A percentile compares a stretch with the other conserved stretches of the same genome.
Conservation (phyloP, 148 eudicot species). For the Rhododendron kiyosumense region DNA sequence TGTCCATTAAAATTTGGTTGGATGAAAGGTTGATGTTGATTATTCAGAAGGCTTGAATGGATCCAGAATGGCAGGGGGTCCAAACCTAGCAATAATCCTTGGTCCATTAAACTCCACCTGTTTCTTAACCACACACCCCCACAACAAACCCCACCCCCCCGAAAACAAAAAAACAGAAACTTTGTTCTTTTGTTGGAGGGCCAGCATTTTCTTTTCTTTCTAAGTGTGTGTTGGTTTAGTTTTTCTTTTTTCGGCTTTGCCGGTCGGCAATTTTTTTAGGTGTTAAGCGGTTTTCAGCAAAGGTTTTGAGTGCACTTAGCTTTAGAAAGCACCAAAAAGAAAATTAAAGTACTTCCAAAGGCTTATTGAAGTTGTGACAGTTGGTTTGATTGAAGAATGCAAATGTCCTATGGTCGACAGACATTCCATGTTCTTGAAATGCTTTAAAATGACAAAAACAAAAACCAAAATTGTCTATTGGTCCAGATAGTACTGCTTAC, state of each 20-base stretch:
- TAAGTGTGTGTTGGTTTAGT: neutral
- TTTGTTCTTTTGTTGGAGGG: neutral
- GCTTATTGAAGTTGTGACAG: neutral
- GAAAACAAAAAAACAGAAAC: neutral
- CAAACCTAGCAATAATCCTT: neutral
- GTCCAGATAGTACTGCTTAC: neutral
- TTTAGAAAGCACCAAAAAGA: neutral
- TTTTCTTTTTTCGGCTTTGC: neutral
- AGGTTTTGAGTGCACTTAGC: neutral
- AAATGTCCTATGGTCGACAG: neutral
- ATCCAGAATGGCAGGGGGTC: neutral
- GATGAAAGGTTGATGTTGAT: conserved; percentile 13
- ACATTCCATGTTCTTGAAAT: conserved; percentile 3
- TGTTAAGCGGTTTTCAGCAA: neutral
- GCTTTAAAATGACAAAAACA: neutral
- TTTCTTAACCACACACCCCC: too few relatives aligned
- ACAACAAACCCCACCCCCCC: too few relatives aligned
- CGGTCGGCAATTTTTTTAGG: neutral
- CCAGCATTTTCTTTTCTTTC: neutral
- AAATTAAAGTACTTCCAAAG: neutral
- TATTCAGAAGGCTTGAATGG: neutral
- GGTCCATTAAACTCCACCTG: neutral
- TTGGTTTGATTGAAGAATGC: neutral
- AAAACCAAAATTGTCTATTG: neutral
- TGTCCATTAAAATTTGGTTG: neutral